Evolutionary conservation across 2,329 filamentous ascomycete species (phyloP), one percentile per base, ranked within the genome.

Genomic region (Pseudofabraea citricarpa): DNA sequence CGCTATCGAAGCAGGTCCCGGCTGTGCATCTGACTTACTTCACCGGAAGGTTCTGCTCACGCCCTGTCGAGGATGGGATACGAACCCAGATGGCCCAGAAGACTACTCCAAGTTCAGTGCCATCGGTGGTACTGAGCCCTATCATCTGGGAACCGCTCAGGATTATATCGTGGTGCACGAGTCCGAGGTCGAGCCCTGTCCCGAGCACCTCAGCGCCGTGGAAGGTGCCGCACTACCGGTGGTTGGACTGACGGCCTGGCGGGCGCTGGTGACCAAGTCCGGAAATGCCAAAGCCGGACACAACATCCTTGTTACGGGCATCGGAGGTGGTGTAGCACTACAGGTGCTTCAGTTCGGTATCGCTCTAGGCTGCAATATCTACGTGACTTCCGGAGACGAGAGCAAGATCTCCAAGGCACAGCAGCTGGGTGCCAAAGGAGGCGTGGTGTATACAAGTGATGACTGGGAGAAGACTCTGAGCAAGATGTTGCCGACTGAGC

Each of bases 281-380:
- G 77, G 74, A 5, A 80, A 83, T 51, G 76, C 77, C 6, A 67
- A 70, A 44, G 64, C 67, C 1, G 87, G 87, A 3, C 69, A 77
- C 48, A 94, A 94, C 58, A 73, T 97, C 4, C 70, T 97, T 24
- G 68, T 97, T 33, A 96, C 91, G 4, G 91, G 91, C 0, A 94
- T 97, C 63, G 91, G 91, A 1, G 91, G 91, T 27, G 91, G 91
- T 33, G 91, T 96, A 1, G 91, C 91, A 24, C 69, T 96, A 43
- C 83, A 87, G 70, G 85, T 78, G 5, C 69, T 96, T 54, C 75
- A 87, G 62, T 95, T 94, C 65, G 90, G 80, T 10, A 80, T 83
- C 8, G 88, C 80, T 7, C 68, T 79, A 52, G 87, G 89, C 27
- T 43, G 36, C 18, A 57, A 56, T 49, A 54, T 53, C n/a, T 63